Base-by-base conservation (phyloP, 306 rosid genomes). In the Sophora flavescens region DNA sequence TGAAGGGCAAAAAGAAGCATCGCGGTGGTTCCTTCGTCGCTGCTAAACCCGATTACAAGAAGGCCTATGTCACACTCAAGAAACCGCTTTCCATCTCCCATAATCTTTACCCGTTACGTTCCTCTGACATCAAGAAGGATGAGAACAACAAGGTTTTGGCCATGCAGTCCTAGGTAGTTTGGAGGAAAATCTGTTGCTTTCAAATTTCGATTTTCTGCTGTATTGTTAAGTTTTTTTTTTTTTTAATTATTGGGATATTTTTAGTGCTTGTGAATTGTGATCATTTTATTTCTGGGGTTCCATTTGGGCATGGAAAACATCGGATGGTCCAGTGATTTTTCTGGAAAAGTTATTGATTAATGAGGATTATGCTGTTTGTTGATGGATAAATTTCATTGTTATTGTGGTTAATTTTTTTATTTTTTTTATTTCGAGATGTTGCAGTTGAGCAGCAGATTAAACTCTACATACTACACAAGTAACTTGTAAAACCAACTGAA, bases 1-100 rank as follows among this genome's bases (percentile, higher is more conserved):
- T 89, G 91, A 93, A 92, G 63, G 93, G 96, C 10, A 95, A 92
- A 87, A 89, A 86, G 80, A 95, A 88, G 87, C 83, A 89, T 80
- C 85, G 81, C 15, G 86, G 88, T 6, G 96, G 91, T 3, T 52
- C 79, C 1, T 63, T 89, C 65, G 28, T 89, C 26, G 89, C 95
- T 1, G 89, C 95, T 1, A 88, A 86, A 35, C 98, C 98, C 0
- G 89, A 90, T 62, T 95, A 92, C 84, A 95, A 95, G 77, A 95
- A 95, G 84, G 97, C 96, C 54, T 95, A 95, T 56, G 86, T 92
- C 18, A 92, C 97, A 30, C 93, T 92, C 50, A 81, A 63, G 75
- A 82, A 44, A 6, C 91, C 97, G 1, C 83, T 89, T 61, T 85
- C 97, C 1, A 51, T 85, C 72, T 75, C 91, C 4, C 83, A 79